These are phyloP conservation scores for Lasiodiplodia hormozganensis DNA, from an alignment of 2,329 filamentous ascomycete genomes.

Conservation along the genomic window DNA sequence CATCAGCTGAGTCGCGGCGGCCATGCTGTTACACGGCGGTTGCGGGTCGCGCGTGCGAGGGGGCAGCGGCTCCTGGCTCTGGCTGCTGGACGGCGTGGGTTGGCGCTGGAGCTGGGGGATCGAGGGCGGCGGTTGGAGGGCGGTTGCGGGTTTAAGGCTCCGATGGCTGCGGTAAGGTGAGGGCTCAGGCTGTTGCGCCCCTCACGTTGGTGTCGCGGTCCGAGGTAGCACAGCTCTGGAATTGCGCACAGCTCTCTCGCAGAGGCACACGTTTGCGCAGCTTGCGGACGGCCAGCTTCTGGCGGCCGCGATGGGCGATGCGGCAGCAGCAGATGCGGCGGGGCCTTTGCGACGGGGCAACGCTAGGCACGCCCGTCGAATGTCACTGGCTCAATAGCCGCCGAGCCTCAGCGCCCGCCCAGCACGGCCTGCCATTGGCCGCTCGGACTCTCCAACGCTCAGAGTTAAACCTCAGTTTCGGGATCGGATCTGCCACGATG, in stretches of 20 bases:
- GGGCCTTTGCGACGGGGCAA: background rate
- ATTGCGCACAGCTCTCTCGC: background rate
- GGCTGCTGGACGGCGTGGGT: background rate
- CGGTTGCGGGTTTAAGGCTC: conserved; percentile 4
- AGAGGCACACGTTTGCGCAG: background rate
- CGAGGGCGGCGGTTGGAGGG: conserved; percentile 1
- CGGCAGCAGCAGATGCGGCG: background rate
- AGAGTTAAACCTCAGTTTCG: conserved; percentile 19
- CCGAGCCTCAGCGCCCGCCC: conserved; percentile 7
- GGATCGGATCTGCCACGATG: conserved; percentile 23
- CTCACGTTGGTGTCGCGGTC: conserved; percentile 24
- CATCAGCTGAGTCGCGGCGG: conserved; percentile 53
- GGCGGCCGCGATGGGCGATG: background rate
- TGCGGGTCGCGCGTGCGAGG: conserved; percentile 17
- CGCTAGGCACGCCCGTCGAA: background rate
- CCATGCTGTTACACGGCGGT: conserved; percentile 38
- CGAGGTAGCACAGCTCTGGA: conserved; percentile 19
- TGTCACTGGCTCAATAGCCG: conserved; percentile 13
- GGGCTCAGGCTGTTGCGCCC: conserved; percentile 10
- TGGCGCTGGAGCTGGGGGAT: background rate
- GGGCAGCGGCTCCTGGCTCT: conserved; percentile 1
- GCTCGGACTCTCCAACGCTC: background rate
- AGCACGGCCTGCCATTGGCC: conserved; percentile 1
- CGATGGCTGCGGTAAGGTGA: conserved; percentile 12
- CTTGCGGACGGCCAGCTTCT: background rate